Conservation (phyloP, 2,329 filamentous ascomycete genomes). For the Tolypocladium amazonense region DNA sequence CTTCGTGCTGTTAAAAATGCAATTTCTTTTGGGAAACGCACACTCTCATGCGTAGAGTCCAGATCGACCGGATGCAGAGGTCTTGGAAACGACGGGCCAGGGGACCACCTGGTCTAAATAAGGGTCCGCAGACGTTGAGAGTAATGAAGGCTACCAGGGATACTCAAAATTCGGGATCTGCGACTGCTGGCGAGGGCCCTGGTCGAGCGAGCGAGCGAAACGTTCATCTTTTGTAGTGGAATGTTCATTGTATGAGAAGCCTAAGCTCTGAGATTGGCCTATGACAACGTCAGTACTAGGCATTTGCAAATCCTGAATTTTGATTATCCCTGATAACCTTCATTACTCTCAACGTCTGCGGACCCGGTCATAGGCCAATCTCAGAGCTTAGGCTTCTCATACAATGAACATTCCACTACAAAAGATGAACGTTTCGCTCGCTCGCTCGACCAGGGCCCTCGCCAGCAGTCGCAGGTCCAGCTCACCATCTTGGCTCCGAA, state of each 20-base stretch:
- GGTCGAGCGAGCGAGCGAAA: not conserved
- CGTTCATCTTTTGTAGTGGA: not conserved
- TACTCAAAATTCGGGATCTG: not conserved
- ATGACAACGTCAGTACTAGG: too few relatives aligned
- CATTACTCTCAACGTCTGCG: not conserved
- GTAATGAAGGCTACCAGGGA: too few relatives aligned
- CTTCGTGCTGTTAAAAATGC: not conserved
- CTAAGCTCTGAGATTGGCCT: not conserved
- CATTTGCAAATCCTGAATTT: not conserved
- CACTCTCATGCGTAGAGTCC: too few relatives aligned
- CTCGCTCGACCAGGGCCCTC: not conserved
- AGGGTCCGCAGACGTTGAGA: not conserved
- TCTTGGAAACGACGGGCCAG: not conserved
- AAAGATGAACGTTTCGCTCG: not conserved
- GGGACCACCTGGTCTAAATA: not conserved
- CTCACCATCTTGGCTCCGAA: constrained; percentile 20
- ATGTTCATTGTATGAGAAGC: not conserved
- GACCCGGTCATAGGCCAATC: not conserved
- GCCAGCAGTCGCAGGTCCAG: not conserved
- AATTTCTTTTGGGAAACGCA: too few relatives aligned
- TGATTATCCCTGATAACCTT: too few relatives aligned
- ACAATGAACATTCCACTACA: not conserved
- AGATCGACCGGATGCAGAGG: too few relatives aligned
- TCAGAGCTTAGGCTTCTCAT: not conserved
- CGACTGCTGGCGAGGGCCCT: not conserved